These are phyloP conservation scores for Neofusicoccum sp. DNA, from an alignment of 2,329 filamentous ascomycete species.

Conservation along the genomic window DNA sequence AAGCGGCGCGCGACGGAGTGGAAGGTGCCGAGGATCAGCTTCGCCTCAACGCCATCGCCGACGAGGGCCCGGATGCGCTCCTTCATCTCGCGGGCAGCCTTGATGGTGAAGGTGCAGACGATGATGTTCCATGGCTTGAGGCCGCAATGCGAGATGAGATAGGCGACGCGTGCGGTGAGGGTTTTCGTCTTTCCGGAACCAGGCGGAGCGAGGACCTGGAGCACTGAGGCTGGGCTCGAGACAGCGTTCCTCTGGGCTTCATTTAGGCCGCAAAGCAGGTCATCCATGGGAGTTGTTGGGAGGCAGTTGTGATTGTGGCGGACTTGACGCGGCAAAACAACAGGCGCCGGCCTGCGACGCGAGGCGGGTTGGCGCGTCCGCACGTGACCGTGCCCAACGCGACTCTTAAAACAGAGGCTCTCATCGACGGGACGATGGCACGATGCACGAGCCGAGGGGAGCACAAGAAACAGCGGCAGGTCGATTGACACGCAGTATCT, in stretches of 20 bases:
- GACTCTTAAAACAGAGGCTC: too few species aligned
- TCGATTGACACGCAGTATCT: too few species aligned
- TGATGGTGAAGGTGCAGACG: constrained; percentile 95
- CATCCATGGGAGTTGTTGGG: constrained; percentile 43
- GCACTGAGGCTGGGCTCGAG: constrained; percentile 57
- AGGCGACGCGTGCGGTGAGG: constrained; percentile 86
- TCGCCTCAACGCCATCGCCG: constrained; percentile 71
- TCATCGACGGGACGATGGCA: neutral
- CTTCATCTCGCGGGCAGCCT: constrained; percentile 92
- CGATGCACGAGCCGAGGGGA: neutral
- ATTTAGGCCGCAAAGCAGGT: constrained; percentile 62
- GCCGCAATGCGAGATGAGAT: constrained; percentile 71
- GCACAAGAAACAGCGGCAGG: too few species aligned
- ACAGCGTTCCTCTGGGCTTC: constrained; percentile 63
- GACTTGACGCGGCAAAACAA: neutral
- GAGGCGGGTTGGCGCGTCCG: neutral
- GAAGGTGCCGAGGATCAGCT: constrained; percentile 86
- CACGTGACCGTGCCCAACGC: neutral
- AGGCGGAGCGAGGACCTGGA: constrained; percentile 63
- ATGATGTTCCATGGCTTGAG: constrained; percentile 83
- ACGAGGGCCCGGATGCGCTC: constrained; percentile 77
- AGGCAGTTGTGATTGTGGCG: neutral
- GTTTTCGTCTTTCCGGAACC: constrained; percentile 92
- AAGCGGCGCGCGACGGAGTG: constrained; percentile 90
- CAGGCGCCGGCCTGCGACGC: neutral